Percentiles rank a stretch among this genome's conserved stretches.
These are phyloP conservation scores for Saccharomycopsis fermentans DNA, from an alignment of 805 yeast species.

Conservation along the genomic window DNA sequence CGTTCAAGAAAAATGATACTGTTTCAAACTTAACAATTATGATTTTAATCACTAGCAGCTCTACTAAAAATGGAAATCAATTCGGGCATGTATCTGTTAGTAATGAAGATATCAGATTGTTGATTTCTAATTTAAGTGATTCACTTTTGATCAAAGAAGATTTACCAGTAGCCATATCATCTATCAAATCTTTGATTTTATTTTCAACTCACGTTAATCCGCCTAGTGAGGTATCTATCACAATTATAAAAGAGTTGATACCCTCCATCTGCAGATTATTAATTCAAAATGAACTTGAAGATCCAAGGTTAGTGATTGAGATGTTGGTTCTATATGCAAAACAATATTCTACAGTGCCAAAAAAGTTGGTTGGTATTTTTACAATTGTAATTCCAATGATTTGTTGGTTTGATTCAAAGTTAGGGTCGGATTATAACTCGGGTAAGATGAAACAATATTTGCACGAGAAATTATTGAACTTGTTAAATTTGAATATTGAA, in stretches of 20 bases:
- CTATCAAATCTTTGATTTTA: slow-evolving; percentile 47
- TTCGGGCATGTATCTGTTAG: slow-evolving; percentile 26
- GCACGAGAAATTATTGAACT: slow-evolving; percentile 37
- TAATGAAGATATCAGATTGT: slow-evolving; percentile 29
- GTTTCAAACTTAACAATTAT: slow-evolving; percentile 35
- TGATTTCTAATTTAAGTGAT: slow-evolving; percentile 27
- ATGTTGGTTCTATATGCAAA: slow-evolving; percentile 38
- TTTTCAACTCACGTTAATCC: slow-evolving; percentile 23
- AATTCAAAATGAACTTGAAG: slow-evolving; percentile 22
- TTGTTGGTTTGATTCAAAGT: slow-evolving; percentile 24
- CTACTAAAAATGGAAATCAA: slow-evolving; percentile 16
- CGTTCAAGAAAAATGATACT: slow-evolving; percentile 22
- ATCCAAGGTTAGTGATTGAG: slow-evolving; percentile 37
- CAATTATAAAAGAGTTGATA: slow-evolving; percentile 35
- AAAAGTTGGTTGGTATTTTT: slow-evolving; percentile 23
- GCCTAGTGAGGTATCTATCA: slow-evolving; percentile 23
- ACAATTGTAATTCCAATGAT: slow-evolving; percentile 26
- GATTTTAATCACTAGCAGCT: slow-evolving; percentile 32
- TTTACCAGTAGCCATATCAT: slow-evolving; percentile 41
- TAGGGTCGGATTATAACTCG: slow-evolving; percentile 16
- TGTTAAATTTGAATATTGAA: slow-evolving; percentile 35
- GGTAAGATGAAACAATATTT: slow-evolving; percentile 28
- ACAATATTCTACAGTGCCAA: slow-evolving; percentile 24
- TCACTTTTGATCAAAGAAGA: slow-evolving; percentile 30
- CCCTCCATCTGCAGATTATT: slow-evolving; percentile 33